Base-by-base conservation (phyloP, 176 grass and related monocot genomes). In the Carex pumila region DNA sequence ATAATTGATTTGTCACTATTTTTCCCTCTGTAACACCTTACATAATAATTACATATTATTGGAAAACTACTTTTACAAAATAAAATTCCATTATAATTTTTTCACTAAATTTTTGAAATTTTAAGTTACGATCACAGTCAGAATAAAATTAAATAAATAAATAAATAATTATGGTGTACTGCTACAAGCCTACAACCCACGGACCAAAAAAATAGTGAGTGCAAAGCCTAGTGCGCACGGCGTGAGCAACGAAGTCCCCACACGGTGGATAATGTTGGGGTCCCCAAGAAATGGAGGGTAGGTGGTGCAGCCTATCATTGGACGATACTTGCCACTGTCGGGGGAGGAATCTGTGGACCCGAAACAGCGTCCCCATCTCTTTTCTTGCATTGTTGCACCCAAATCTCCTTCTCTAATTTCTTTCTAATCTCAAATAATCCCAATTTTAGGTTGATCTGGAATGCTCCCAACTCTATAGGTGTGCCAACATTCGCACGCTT, bases 271-370 rank as follows among this genome's bases (percentile, higher is more conserved):
- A 83, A 12, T 32, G 21, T 69, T 37, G 81, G 81, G 4, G 39
- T 37, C 63, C 39, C 12, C 2, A 69, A 68, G 6, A 69, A 67
- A 68, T 43, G 55, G 9, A 81, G 55, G 6, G 36, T 41, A 41
- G 55, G 60, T 64, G 21, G 5, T 81, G 10, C 10, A 62, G 60
- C 31, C 19, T 41, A 62, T 83, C 39, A 83, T 65, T 82, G 15
- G 80, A 52, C 60, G 61, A 82, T 62, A 34, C 5, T 83, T 83
- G 81, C 81, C 62, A 4, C 47, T 83, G 81, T 83, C 61, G 31
- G 81, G 79, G 81, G 81, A 83, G 61, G 43, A 83, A 83, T 68
- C 34, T 32, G 81, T 67, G 81, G 81, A 55, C 61, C 81, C 81
- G 81, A 66, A 83, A 53, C 81, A 66, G 45, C 60, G 22, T 55